Evolutionary conservation across 2,329 filamentous ascomycete genomes (phyloP), one percentile per base, ranked within the genome.

Genomic region (Coniochaeta sp.): DNA sequence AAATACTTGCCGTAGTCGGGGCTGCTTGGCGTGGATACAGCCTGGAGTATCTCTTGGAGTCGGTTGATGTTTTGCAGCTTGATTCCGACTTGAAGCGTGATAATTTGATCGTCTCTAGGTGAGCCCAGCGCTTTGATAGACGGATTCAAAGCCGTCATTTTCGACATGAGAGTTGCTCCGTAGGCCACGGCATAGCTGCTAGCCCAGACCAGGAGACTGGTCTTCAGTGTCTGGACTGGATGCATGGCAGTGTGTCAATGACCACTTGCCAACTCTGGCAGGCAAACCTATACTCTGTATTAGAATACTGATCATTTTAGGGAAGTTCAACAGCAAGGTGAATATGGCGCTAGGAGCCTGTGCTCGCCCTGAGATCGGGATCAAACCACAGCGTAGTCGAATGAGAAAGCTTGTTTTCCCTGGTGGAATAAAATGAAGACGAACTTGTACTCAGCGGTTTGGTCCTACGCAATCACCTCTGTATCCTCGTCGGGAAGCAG

Each of bases 1-100:
- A 70, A 61, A 59, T 68, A 69, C 31, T 65, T 64, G 26, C 68
- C 68, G 59, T 70, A 70, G 57, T 66, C 64, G 26, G 64, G 58
- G 60, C 68, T 69, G 50, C 59, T 59, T 6, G 68, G 68, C 34
- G 68, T 64, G 17, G 68, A 67, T 7, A 70, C 64, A 9, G 64
- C 62, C 14, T 60, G 59, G 26, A 70, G 68, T 59, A 61, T 64
- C n/a, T 63, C 54, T 44, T 69, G 65, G 17, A 70, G 66, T 40
- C 62, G 61, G 22, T 67, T 62, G 22, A 69, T 66, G 60, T 70
- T 70, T 43, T 64, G 63, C 36, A 65, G 55, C 62, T 63, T 65
- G 31, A 66, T 59, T 16, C 58, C 61, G 44, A 67, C 58, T 54
- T 66, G 63, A 26, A 67, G 65, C 24, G 58, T 62, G 57, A 67